Conservation (phyloP, 345 rosid genomes). For the Noccaea caerulescens region DNA sequence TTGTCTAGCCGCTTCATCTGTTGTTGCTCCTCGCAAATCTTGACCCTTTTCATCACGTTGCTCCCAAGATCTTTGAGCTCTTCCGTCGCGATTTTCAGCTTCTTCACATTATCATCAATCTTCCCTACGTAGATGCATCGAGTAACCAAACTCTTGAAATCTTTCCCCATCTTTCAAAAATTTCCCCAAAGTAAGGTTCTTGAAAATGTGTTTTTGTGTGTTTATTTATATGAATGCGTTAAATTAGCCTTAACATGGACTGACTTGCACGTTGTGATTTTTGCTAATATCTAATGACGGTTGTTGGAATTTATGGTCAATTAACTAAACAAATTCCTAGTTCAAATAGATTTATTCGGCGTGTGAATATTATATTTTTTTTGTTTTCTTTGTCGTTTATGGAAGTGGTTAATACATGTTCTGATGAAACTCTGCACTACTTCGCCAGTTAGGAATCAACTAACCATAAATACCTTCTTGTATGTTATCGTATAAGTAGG, state of each 20-base stretch:
- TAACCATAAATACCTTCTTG: background rate
- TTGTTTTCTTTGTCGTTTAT: constrained; percentile 10
- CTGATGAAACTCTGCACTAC: constrained; percentile 43
- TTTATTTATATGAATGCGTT: background rate
- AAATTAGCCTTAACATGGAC: constrained; percentile 21
- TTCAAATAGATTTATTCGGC: background rate
- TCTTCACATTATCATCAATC: constrained; percentile 31
- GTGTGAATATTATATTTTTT: constrained; percentile 5
- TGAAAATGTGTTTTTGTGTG: constrained; percentile 8
- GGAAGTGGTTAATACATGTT: constrained; percentile 40
- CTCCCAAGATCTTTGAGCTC: constrained; percentile 41
- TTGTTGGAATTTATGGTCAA: constrained; percentile 27
- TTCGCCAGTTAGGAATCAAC: constrained; percentile 1
- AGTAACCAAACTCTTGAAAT: constrained; percentile 40
- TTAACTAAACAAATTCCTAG: background rate
- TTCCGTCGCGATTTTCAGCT: constrained; percentile 40
- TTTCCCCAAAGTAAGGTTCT: background rate
- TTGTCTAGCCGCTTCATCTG: constrained; percentile 39
- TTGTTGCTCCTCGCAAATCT: constrained; percentile 42
- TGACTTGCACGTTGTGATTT: constrained; percentile 38
- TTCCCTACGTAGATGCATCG: constrained; percentile 45
- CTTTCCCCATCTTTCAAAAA: constrained; percentile 38
- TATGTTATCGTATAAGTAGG: background rate
- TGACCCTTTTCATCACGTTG: constrained; percentile 38
- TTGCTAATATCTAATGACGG: constrained; percentile 18